Base-by-base conservation (phyloP, 345 rosid genomes). In the Populus euphratica region DNA sequence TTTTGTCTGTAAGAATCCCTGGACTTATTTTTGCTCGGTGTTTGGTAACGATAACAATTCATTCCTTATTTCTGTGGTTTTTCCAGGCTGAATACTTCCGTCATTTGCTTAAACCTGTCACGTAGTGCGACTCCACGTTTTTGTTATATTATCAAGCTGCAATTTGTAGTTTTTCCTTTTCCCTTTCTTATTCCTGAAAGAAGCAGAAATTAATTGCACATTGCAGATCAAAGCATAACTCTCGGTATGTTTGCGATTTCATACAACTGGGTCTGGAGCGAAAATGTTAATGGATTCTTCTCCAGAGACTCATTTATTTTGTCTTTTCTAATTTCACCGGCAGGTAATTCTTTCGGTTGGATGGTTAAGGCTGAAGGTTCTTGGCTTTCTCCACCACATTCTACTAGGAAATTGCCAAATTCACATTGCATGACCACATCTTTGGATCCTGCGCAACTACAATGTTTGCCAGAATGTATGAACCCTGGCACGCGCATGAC, bases 21-120 rank as follows among this genome's bases (percentile, higher is more conserved):
- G 25, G 13, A 70, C 47, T 44, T 54, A 47, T 50, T 41, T 59
- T 64, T 65, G 6, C 27, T 72, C 33, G 4, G 47, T 23, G 13
- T 54, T 14, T 29, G 21, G 36, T 16, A 56, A 23, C 9, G 43
- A 8, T 16, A 27, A 68, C 68, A 29, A 80, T 18, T 75, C 35
- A 76, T 76, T 67, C 64, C 36, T 2, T 70, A 44, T 17, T 47
- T 74, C 17, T 84, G 47, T 86, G 49, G 70, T 78, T 44, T 43
- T 82, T 85, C 52, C 97, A 96, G 99, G 98, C 97, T 74, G 97
- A 93, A 79, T 93, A 93, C 80, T 93, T 93, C 47, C 96, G 98
- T 66, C 94, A 91, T 67, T 84, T 93, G 87, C 91, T 93, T 69
- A 93, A 91, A 59, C 98, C 96, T 56, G 94, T 93, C 39, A 91